These are phyloP conservation scores for Passiflora organensis DNA, from an alignment of 345 rosid species.

Conservation along the genomic window DNA sequence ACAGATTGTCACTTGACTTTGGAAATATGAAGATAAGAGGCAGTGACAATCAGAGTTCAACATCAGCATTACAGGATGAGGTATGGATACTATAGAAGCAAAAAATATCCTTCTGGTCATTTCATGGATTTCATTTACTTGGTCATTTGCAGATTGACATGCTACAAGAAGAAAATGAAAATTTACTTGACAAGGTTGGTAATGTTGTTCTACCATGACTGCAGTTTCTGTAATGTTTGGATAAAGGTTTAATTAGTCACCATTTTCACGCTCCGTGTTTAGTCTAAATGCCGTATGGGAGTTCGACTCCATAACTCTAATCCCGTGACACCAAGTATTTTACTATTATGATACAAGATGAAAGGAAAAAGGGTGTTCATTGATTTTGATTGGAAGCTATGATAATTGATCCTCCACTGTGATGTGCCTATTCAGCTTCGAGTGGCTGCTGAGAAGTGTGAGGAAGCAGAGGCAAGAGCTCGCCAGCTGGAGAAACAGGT, in stretches of 20 bases:
- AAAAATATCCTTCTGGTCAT: not conserved
- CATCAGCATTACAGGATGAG: slow-evolving; percentile 83
- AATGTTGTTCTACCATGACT: not conserved
- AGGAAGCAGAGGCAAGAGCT: slow-evolving; percentile 28
- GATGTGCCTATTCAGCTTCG: slow-evolving; percentile 33
- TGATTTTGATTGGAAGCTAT: not conserved
- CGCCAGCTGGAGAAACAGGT: slow-evolving; percentile 27
- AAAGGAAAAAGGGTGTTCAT: not conserved
- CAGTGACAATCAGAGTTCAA: slow-evolving; percentile 43
- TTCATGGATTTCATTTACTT: slow-evolving; percentile 9
- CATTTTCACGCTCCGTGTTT: no score
- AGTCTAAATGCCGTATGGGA: not conserved
- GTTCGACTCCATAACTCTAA: no score
- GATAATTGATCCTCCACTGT: slow-evolving; percentile 22
- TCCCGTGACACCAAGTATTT: no score
- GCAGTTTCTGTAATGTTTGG: not conserved
- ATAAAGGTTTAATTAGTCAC: not conserved
- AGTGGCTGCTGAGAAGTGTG: slow-evolving; percentile 21
- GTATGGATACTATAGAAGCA: slow-evolving; percentile 28
- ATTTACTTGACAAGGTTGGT: slow-evolving; percentile 19
- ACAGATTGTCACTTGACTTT: slow-evolving; percentile 51
- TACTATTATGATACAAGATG: not conserved
- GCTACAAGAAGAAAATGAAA: slow-evolving; percentile 40
- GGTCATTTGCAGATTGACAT: slow-evolving; percentile 51
- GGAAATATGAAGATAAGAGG: slow-evolving; percentile 51